Evolutionary conservation across 352 stramenopile genomes (phyloP).

Genomic region (Pythium oligandrum): DNA sequence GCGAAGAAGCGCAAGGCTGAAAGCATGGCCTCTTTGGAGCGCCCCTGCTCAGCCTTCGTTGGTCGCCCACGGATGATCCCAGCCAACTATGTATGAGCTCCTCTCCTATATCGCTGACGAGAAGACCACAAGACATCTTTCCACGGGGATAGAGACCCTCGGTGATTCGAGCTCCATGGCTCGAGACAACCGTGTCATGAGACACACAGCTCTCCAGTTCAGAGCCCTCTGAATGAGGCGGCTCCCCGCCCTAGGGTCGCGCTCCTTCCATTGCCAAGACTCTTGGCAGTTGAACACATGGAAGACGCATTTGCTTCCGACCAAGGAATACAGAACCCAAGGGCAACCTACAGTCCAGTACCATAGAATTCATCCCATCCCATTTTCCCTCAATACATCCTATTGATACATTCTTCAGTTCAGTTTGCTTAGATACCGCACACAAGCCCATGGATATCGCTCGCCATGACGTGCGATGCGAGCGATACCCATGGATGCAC

Average conservation of each 20-base stretch:
- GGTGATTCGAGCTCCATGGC: neutral
- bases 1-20: slow-evolving; percentile 35
- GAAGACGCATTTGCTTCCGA: too few relatives aligned
- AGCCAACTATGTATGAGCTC: slow-evolving; percentile 37
- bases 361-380: too few relatives aligned
- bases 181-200: neutral
- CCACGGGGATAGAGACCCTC: neutral
- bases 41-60: slow-evolving; percentile 28
- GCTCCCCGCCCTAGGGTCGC: neutral
- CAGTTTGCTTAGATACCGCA: too few relatives aligned
- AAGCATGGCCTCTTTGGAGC: slow-evolving; percentile 11
- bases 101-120: neutral
- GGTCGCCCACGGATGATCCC: slow-evolving; percentile 38
- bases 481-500: too few relatives aligned
- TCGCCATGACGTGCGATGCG: too few relatives aligned
- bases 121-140: too few relatives aligned
- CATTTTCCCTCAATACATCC: too few relatives aligned
- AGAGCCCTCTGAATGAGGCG: neutral
- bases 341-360: too few relatives aligned
- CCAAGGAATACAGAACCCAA: too few relatives aligned
- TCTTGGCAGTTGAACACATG: too few relatives aligned
- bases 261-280: neutral
- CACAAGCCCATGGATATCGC: too few relatives aligned
- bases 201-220: neutral
- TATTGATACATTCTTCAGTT: too few relatives aligned